Evolutionary conservation across 805 yeast species (phyloP).

Genomic region (Maudiozyma barnettii): DNA sequence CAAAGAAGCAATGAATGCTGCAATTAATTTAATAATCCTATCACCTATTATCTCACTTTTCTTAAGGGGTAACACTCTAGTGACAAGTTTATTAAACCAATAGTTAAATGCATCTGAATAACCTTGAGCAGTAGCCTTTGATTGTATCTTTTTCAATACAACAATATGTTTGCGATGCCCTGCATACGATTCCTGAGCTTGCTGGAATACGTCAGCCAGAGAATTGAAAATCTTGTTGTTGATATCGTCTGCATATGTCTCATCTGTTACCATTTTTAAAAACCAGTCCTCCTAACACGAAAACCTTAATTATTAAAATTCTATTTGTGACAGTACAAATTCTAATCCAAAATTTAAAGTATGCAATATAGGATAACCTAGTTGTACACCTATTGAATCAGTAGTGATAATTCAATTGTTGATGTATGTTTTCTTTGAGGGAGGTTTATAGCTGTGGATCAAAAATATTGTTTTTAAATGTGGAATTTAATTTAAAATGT

Average conservation of each 20-base stretch:
- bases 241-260: conserved; percentile 18
- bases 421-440: no score
- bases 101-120: conserved; percentile 50
- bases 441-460: no score
- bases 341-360: no score
- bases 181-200: conserved; percentile 62
- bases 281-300: no score
- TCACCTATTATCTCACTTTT: conserved; percentile 67
- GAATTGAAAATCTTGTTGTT: conserved; percentile 35
- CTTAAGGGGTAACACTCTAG: conserved; percentile 57
- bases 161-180: conserved; percentile 70
- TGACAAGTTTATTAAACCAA: conserved; percentile 50
- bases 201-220: conserved; percentile 64
- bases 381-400: no score
- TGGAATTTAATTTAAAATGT: neutral
- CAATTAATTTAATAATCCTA: conserved; percentile 58
- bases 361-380: no score
- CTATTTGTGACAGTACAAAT: no score
- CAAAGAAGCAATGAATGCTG: conserved; percentile 46
- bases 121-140: conserved; percentile 43
- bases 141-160: conserved; percentile 49
- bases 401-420: no score
- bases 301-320: no score
- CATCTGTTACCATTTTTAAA: neutral
- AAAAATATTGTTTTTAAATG: neutral